Evolutionary conservation across 306 rosid genomes (phyloP).

Genomic region (Trifolium subterraneum): DNA sequence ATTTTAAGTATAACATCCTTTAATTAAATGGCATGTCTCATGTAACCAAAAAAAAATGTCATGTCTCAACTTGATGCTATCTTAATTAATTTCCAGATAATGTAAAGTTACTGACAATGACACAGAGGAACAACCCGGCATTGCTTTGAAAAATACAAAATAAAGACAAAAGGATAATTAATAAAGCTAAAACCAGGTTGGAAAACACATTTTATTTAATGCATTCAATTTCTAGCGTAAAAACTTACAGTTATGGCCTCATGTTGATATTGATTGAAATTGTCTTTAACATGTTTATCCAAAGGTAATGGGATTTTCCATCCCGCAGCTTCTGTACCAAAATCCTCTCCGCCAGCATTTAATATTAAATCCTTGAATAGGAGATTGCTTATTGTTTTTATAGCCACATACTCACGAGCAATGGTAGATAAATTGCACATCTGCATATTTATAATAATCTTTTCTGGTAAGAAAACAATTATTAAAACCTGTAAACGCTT

Average conservation of each 20-base stretch:
- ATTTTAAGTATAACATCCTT: constrained; percentile 23
- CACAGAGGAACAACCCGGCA: neutral
- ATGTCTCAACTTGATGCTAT: constrained; percentile 31
- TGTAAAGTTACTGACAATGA: constrained; percentile 8
- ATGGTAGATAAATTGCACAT: constrained; percentile 90
- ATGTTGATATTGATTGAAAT: constrained; percentile 77
- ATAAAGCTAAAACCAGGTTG: constrained; percentile 9
- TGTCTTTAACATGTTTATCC: constrained; percentile 67
- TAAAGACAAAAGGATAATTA: constrained; percentile 11
- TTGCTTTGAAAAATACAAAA: neutral
- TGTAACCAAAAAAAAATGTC: too few species aligned
- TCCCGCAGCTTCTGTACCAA: constrained; percentile 52
- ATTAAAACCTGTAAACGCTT: neutral
- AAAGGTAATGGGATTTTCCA: constrained; percentile 83
- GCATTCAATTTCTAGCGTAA: constrained; percentile 13
- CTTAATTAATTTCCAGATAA: constrained; percentile 3
- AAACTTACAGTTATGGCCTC: constrained; percentile 80
- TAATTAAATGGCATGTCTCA: constrained; percentile 29
- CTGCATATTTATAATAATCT: constrained; percentile 55
- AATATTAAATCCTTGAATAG: constrained; percentile 88
- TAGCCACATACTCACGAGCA: constrained; percentile 81
- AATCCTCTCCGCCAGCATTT: constrained; percentile 56
- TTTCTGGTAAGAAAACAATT: constrained; percentile 16
- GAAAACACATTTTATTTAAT: constrained; percentile 13
- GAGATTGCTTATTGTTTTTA: constrained; percentile 65